A percentile compares a stretch with the other conserved stretches of the same genome.
These are phyloP conservation scores for Didymella pinodella DNA, from an alignment of 2,329 filamentous ascomycete genomes.

Conservation along the genomic window DNA sequence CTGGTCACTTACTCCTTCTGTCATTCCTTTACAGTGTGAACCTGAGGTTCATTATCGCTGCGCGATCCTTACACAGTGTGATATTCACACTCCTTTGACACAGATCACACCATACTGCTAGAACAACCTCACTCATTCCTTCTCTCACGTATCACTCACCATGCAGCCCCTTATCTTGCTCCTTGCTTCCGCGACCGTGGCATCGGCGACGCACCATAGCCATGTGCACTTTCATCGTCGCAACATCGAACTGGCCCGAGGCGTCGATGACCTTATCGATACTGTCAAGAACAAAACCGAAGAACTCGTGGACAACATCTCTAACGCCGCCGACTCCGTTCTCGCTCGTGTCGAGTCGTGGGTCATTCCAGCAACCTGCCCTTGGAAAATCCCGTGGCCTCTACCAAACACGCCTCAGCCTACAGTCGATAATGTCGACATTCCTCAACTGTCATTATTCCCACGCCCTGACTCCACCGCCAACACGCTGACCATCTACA, in stretches of 20 bases:
- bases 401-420: conserved; percentile 24
- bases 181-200: conserved; percentile 9
- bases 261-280: conserved; percentile 9
- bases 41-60: conserved; percentile 12
- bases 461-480: conserved; percentile 14
- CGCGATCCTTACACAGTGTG: conserved; percentile 9
- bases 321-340: conserved; percentile 14
- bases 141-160: background rate
- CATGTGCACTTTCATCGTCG: conserved; percentile 11
- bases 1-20: conserved; percentile 6
- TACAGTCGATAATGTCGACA: conserved; percentile 12
- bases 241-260: conserved; percentile 8
- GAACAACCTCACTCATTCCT: background rate
- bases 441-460: conserved; percentile 27
- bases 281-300: conserved; percentile 15
- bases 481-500: conserved; percentile 26
- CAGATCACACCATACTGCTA: background rate
- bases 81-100: conserved; percentile 10
- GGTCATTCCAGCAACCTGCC: conserved; percentile 19
- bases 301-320: conserved; percentile 7
- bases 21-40: conserved; percentile 14
- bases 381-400: conserved; percentile 23
- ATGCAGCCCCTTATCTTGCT: conserved; percentile 10
- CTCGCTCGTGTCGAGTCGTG: conserved; percentile 17
- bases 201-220: conserved; percentile 7